These are phyloP conservation scores for Macadamia tetraphylla DNA, from an alignment of 164 flowering plant species.

Conservation along the genomic window DNA sequence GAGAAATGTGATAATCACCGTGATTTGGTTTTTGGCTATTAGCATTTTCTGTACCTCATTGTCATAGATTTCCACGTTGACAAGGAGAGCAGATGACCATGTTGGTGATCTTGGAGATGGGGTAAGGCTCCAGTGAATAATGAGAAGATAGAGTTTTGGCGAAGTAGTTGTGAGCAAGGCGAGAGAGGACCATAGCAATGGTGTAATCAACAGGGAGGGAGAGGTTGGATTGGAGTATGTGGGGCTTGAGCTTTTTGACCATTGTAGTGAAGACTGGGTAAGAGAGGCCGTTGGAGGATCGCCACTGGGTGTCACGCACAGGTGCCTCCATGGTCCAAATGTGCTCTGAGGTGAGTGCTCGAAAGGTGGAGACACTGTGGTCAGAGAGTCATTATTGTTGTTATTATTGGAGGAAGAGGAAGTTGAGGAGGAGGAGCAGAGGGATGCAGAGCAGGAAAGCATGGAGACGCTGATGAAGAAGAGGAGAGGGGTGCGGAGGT, in stretches of 20 bases:
- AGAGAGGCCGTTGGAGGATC: constrained; percentile 79
- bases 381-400: constrained; percentile 19
- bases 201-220: constrained; percentile 87
- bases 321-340: constrained; percentile 85
- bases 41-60: too few species aligned
- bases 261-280: constrained; percentile 87
- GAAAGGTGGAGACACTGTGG: constrained; percentile 66
- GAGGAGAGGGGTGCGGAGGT: constrained; percentile 33
- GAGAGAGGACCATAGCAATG: constrained; percentile 85
- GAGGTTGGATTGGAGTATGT: constrained; percentile 61
- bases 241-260: constrained; percentile 79
- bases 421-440: constrained; percentile 30
- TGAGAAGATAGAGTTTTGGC: constrained; percentile 52
- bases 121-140: constrained; percentile 68
- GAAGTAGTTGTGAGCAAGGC: constrained; percentile 66
- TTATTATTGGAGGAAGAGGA: constrained; percentile 13
- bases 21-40: constrained; percentile 35
- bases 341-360: constrained; percentile 68
- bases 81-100: constrained; percentile 74
- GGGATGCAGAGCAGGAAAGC: constrained; percentile 46
- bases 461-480: constrained; percentile 22
- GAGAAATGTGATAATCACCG: constrained; percentile 15
- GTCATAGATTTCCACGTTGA: constrained; percentile 18
- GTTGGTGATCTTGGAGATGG: constrained; percentile 85
- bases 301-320: constrained; percentile 81